These are phyloP conservation scores for Pyricularia grisea DNA, from an alignment of 2,329 filamentous ascomycete genomes.

Conservation along the genomic window DNA sequence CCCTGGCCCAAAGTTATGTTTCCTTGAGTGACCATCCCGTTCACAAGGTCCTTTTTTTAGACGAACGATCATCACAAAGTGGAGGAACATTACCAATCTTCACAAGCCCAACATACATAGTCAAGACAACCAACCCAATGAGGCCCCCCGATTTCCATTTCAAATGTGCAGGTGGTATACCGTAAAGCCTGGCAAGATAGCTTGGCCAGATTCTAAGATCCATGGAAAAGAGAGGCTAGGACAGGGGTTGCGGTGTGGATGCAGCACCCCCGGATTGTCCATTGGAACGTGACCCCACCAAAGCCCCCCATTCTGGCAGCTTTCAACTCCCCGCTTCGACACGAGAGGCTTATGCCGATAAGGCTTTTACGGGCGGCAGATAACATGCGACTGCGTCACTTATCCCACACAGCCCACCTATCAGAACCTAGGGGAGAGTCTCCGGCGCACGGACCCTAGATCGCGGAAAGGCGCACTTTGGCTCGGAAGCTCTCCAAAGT, in stretches of 20 bases:
- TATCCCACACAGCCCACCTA: not conserved
- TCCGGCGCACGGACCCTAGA: not conserved
- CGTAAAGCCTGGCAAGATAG: not conserved
- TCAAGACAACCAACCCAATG: no score
- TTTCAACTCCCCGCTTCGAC: not conserved
- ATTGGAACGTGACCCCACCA: not conserved
- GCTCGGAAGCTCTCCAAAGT: not conserved
- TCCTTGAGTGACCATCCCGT: no score
- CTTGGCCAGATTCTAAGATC: not conserved
- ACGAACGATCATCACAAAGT: no score
- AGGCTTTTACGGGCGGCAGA: not conserved
- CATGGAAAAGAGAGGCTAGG: not conserved
- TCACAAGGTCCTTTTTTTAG: no score
- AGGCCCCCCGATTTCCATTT: no score
- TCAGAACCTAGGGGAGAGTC: not conserved
- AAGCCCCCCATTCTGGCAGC: not conserved
- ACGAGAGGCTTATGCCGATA: not conserved
- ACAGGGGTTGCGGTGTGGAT: not conserved
- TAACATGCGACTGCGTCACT: not conserved
- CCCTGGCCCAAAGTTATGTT: not conserved
- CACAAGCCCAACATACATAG: no score
- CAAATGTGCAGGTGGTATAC: not conserved
- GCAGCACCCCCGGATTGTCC: not conserved
- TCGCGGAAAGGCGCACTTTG: not conserved
- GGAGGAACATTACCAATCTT: no score